Base-by-base conservation (phyloP, 345 rosid genomes). In the Bruguiera parviflora region DNA sequence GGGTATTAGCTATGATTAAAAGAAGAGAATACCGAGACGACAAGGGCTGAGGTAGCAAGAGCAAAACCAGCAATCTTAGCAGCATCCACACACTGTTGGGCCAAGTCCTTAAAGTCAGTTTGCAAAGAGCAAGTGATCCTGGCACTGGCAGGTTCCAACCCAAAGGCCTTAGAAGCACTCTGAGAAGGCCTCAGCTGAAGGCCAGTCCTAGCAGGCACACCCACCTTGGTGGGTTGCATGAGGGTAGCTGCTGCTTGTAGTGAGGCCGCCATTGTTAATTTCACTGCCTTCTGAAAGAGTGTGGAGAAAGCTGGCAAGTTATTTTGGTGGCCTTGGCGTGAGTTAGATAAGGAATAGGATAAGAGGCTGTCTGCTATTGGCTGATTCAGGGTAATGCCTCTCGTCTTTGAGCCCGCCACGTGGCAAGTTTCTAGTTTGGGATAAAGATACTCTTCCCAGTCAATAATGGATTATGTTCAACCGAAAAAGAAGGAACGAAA, bases 11-110 rank as follows among this genome's bases (percentile, higher is more conserved):
- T 11, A 39, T 39, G 47, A 32, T 11, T 32, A 24, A 25, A 15
- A 55, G 29, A 22, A 55, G 27, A 10, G 11, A 69, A 57, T 82
- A 93, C 97, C 82, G 98, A 91, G 79, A 72, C 95, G 20, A 94
- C 89, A 58, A 94, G 92, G 39, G 96, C 98, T 15, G 97, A 91
- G 29, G 98, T 87, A 24, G 98, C 98, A 29, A 94, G 96, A 63
- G 96, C 92, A 57, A 91, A 88, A 27, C 96, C 92, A 59, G 95
- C 91, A 1, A 94, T 69, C 85, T 90, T 91, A 73, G 87, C 72
- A 51, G 87, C 95, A 73, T 89, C 97, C 6, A 75, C 68, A 68
- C 83, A 89, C 82, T 89, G 89, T 19, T 72, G 85, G 67, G 96
- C 84, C 61, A 91, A 79, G 72, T 88, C 97, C 75, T 88, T 87